Evolutionary conservation across 176 grass and related monocot genomes (phyloP), one percentile per base, ranked within the genome.

Genomic region (Canna indica): DNA sequence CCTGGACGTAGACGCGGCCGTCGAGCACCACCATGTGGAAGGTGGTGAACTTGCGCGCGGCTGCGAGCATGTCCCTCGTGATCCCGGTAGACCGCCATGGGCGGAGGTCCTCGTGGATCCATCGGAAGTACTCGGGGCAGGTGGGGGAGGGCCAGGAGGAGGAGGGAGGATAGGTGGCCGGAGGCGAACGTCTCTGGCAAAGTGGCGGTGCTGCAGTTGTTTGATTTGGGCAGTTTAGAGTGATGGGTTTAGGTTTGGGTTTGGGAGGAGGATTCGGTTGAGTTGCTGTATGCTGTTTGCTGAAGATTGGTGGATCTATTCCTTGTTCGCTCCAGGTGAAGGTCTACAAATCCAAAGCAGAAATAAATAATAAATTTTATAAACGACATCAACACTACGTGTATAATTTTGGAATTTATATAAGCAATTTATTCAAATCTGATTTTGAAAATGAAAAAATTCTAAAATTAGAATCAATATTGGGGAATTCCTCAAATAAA

Each of bases 1-100:
- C 68, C 45, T 70, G 26, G n/a, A 70, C 68, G 46, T 50, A 70
- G 15, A 70, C 68, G 16, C 68, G 68, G 68, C 68, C 68, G 46
- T 32, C 68, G 26, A 70, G 22, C 27, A 70, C 68, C 68, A 70
- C 68, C 46, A 70, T 46, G 42, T 48, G 42, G 18, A 70, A 50
- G 20, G 68, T 70, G 12, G 68, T 42, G 46, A 48, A 48, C 29
- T 31, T 27, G 25, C 7, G 26, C 26, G 68, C 42, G 6, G 41
- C 14, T 45, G 24, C 4, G 28, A 70, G 41, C 68, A 70, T 70
- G 6, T 70, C 68, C 35, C 26, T 39, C 16, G 68, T 70, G 68
- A 70, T 70, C 18, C 68, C 68, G 14, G 68, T 50, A 6, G 42
- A 14, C 7, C 45, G 12, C 68, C 68, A 70, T 3, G 15, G 68